Base-by-base conservation (phyloP, 805 yeast genomes). In the Candida caryicola region DNA sequence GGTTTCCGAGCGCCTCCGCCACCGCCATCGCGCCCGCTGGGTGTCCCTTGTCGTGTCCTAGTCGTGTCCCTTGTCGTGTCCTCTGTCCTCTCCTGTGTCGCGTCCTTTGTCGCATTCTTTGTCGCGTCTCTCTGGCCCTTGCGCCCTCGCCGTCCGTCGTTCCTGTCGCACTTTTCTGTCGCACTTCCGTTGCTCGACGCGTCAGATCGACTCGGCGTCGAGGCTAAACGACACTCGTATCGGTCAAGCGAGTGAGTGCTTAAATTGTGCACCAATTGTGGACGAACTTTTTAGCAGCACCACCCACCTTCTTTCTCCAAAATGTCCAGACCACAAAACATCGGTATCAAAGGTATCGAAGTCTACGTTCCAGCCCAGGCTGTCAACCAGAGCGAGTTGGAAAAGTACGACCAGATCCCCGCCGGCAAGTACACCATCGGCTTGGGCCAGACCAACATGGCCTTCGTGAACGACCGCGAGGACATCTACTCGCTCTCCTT, bases 401-500 rank as follows among this genome's bases (percentile, higher is more conserved):
- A 93, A 66, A 69, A 74, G 48, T 80, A 69, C 54, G 95, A 90
- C 61, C 86, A 85, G 40, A 90, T 91, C 45, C 78, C 98, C 16
- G 71, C 85, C 39, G 99, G 99, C 44, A 93, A 93, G 66, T 93
- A 89, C 76, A 93, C 99, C 60, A 91, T 93, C 64, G 99, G 99
- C 35, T 76, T 93, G 44, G 99, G 99, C 49, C 99, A 93, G 73
- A 91, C 96, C 57, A 88, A 89, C 67, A 93, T 93, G 99, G 79
- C 95, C 14, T 93, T 87, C 56, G 98, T 93, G 50, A 85, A 91
- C 62, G 99, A 93, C 70, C 82, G 96, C 65, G 98, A 93, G 69
- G 99, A 93, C 59, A 89, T 89, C 55, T 90, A 90, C 73, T 93
- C 99, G 26, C 74, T 93, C 76, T 71, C 86, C n/a, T 73, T 93